Percentiles rank a stretch among this genome's conserved stretches.
phyloP scores from a whole-genome alignment of 1,284 basidiomycete genomes.

The Pterulicium gracile region DNA sequence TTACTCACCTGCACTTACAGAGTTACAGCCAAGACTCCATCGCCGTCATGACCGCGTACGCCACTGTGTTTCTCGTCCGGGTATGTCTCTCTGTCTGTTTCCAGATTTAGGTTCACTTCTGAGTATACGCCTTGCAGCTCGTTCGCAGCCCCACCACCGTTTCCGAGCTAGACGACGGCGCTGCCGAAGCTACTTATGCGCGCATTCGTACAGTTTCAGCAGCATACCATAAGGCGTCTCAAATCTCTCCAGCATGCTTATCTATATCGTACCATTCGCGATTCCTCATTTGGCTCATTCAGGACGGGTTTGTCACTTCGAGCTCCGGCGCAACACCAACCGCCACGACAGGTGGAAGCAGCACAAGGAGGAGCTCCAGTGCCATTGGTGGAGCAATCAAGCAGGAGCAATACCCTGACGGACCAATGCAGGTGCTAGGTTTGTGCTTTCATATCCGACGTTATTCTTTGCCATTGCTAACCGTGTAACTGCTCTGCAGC shows the following conservation, averaged over 20 bases:
- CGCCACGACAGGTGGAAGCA: conserved; percentile 29
- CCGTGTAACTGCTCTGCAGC: too few species aligned
- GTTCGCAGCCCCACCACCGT: conserved; percentile 48
- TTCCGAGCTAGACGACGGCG: conserved; percentile 43
- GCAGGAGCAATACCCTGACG: neutral
- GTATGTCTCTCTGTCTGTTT: conserved; percentile 25
- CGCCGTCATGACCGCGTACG: conserved; percentile 75
- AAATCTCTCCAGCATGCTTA: conserved; percentile 45
- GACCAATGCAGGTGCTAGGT: too few species aligned
- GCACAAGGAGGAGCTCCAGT: conserved; percentile 10
- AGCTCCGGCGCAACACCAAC: conserved; percentile 36
- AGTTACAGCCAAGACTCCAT: conserved; percentile 75
- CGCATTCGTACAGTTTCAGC: conserved; percentile 59
- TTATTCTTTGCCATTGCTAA: too few species aligned
- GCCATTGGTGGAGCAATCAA: neutral
- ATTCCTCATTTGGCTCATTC: conserved; percentile 59
- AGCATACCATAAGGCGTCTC: conserved; percentile 61
- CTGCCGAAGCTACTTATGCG: conserved; percentile 48
- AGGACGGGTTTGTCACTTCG: conserved; percentile 31
- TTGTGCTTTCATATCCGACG: too few species aligned
- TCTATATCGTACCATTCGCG: conserved; percentile 62
- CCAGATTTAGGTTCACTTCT: conserved; percentile 5
- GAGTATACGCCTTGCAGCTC: conserved; percentile 30
- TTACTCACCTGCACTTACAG: conserved; percentile 23
- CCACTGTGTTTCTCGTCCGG: conserved; percentile 65